Base-by-base conservation (phyloP, 1,284 basidiomycete genomes). In the Ustilago tritici region DNA sequence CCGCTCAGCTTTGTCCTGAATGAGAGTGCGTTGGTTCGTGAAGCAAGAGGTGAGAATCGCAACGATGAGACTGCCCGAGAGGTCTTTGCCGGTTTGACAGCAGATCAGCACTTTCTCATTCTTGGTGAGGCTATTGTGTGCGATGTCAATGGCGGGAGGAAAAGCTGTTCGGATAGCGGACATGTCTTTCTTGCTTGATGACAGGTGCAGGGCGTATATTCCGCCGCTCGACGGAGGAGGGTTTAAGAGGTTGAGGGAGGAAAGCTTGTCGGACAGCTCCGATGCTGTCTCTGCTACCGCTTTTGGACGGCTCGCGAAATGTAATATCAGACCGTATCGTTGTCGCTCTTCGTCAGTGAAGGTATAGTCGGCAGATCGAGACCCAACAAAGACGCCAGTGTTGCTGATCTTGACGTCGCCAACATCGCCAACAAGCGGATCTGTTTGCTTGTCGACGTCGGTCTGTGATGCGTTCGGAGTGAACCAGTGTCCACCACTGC, bases 21-120 rank as follows among this genome's bases (percentile, higher is more conserved):
- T 49, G 8, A 80, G 56, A 1, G 32, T 31, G 46, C 73, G 77
- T 28, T 71, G 40, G 49, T 79, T 70, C 87, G 88, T 76, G 81
- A 84, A 79, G 63, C 62, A 78, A 9, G 65, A 53, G 4, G 65
- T 71, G 0, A 78, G 75, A 43, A 81, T 52, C 15, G 72, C 72
- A 4, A 78, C 75, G 38, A 67, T 62, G 8, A 78, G 49, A 12
- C 76, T 69, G 23, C 66, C 69, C 8, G 74, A 64, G 3, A 72
- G 63, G 40, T 82, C 72, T 54, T 63, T 64, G n/a, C 64, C 76
- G 14, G 68, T 55, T 10, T 63, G 64, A 58, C 74, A 72, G 53
- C 70, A 75, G 11, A 81, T 19, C 11, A 80, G 67, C 8, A 78
- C 40, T 54, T 40, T 65, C 3, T 28, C 14, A 12, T 31, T 31